phyloP scores from a whole-genome alignment of 176 grass and related monocot species.

The Rhynchospora pubera region DNA sequence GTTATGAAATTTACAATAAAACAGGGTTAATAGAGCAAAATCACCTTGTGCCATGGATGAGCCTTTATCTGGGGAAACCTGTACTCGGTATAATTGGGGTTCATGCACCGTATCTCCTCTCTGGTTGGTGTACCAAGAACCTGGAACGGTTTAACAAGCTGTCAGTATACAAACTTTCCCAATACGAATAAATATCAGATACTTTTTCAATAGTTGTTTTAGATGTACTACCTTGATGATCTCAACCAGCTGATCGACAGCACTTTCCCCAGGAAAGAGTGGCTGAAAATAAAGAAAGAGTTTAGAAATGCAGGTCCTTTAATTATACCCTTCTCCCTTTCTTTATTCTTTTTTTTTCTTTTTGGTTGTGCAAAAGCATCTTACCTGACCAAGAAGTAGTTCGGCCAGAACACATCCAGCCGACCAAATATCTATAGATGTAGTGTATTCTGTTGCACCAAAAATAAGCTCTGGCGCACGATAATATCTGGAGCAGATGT shows the following conservation, averaged over 20 bases:
- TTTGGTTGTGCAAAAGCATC: neutral
- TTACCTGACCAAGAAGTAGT: slow-evolving; percentile 88
- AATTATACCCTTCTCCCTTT: neutral
- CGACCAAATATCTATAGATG: slow-evolving; percentile 99
- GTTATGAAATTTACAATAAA: slow-evolving; percentile 9
- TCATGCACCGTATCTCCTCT: slow-evolving; percentile 96
- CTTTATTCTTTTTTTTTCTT: too few species aligned
- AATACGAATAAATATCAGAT: neutral
- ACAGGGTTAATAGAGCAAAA: neutral
- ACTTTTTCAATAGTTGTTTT: neutral
- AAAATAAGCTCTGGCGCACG: slow-evolving; percentile 97
- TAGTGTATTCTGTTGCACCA: slow-evolving; percentile 88
- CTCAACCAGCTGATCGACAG: slow-evolving; percentile 77
- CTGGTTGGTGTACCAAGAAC: slow-evolving; percentile 97
- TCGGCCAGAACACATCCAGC: slow-evolving; percentile 96
- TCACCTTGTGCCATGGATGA: slow-evolving; percentile 99
- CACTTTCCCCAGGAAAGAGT: slow-evolving; percentile 82
- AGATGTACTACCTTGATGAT: slow-evolving; percentile 69
- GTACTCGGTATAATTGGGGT: slow-evolving; percentile 91
- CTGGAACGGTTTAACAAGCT: slow-evolving; percentile 16
- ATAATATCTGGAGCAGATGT: slow-evolving; percentile 97
- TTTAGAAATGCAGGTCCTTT: slow-evolving; percentile 2
- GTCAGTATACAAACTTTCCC: slow-evolving; percentile 3
- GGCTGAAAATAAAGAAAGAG: slow-evolving; percentile 42
- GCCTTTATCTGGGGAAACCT: slow-evolving; percentile 96